Evolutionary conservation across 257 asterid species (phyloP), one percentile per base, ranked within the genome.

Genomic region (Nicotiana paniculata): DNA sequence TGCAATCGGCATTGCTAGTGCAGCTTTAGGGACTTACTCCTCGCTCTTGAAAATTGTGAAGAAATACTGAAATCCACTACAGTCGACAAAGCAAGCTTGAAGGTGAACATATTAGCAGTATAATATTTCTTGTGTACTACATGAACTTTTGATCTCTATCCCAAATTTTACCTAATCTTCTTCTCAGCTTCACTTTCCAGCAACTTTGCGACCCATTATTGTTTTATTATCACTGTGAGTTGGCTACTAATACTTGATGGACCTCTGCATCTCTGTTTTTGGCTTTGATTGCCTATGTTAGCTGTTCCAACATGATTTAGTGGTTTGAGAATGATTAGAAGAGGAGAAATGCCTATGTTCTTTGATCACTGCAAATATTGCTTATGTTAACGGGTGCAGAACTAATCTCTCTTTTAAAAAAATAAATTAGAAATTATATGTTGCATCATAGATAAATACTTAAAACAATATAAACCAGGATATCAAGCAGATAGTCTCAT

Each of bases 21-120:
- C 95, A 46, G 77, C 67, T 61, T 58, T 92, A 11, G 98, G 97
- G 77, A 91, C 97, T 2, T 90, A 90, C 78, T 87, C 91, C 43
- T 92, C 98, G 51, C 68, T 90, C 5, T 77, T 82, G 9, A 81
- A 84, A 33, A 90, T 93, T 61, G 89, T 83, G 61, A 81, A 85
- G 33, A 2, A 87, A 85, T 90, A 87, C 76, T 90, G 86, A 90
- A 54, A 53, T 39, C 46, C 46, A 39, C 9, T 39, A 39, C 46
- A 39, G 9, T 6, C 46, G 46, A 6, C 46, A 39, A 51, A 10
- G 15, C 55, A 51, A 10, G 15, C 55, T 51, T 51, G 12, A 16
- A 12, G 55, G 24, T 46, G 79, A n/a, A 72, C 37, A 72, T 72
- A 10, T 4, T 39, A 2, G n/a, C 35, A 13, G 3, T 70, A 5